phyloP scores from a whole-genome alignment of 495 filamentous ascomycete species.

The Podospora conica region DNA sequence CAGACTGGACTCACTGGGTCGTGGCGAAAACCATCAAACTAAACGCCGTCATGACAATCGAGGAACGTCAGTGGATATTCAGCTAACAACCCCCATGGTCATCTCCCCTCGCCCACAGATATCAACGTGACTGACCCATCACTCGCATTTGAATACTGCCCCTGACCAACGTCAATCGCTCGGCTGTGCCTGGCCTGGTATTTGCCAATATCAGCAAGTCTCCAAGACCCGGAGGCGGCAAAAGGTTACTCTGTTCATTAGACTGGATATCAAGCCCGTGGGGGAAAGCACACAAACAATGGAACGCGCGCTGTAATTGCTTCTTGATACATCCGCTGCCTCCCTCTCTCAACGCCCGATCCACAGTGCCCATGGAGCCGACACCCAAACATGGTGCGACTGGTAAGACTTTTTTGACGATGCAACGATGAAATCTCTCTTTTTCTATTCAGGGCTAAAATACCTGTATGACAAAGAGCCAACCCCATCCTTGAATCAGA shows the following conservation, averaged over 20 bases:
- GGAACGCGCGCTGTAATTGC: not conserved
- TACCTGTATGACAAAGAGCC: not conserved
- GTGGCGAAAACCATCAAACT: not conserved
- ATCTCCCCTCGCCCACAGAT: not conserved
- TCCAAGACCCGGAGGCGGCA: not conserved
- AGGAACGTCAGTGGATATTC: not conserved
- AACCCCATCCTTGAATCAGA: conserved; percentile 47
- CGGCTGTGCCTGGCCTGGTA: not conserved
- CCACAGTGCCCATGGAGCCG: not conserved
- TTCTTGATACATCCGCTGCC: conserved; percentile 16
- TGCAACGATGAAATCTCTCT: conserved; percentile 1
- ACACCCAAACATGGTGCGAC: not conserved
- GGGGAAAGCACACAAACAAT: not conserved
- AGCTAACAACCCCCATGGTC: not conserved
- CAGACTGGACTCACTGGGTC: not conserved
- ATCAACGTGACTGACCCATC: not conserved
- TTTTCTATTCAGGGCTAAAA: conserved; percentile 4
- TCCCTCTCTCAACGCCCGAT: not conserved
- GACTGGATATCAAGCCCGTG: not conserved
- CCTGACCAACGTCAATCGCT: not conserved
- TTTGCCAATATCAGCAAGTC: not conserved
- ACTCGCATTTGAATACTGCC: not conserved
- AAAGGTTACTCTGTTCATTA: not conserved
- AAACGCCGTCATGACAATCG: not conserved
- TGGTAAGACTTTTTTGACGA: not conserved